Evolutionary conservation across 2,329 filamentous ascomycete genomes (phyloP).

Genomic region (Didymosphaeria variabile): DNA sequence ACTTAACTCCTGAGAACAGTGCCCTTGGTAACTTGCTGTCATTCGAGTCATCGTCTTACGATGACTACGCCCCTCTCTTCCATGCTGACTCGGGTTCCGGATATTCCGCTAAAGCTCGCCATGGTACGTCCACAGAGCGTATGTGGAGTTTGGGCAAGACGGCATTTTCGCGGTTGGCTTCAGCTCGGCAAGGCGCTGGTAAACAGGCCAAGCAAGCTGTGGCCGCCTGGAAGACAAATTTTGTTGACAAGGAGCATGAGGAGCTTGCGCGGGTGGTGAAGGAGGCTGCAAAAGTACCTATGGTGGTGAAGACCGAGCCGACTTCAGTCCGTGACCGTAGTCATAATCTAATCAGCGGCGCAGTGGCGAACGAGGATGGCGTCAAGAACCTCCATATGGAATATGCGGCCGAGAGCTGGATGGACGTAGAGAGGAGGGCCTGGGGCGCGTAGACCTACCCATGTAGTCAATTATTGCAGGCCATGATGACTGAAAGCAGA

Average conservation of each 20-base stretch:
- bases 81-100: not conserved
- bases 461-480: too few species aligned
- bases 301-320: not conserved
- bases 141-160: not conserved
- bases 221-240: not conserved
- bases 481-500: not conserved
- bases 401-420: not conserved
- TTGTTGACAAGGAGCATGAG: not conserved
- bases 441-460: not conserved
- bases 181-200: not conserved
- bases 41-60: not conserved
- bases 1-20: not conserved
- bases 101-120: not conserved
- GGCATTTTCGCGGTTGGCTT: not conserved
- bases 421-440: not conserved
- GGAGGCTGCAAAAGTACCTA: not conserved
- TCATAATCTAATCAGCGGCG: not conserved
- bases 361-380: not conserved
- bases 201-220: not conserved
- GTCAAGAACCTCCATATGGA: not conserved
- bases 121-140: not conserved
- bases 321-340: too few species aligned
- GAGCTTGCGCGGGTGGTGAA: not conserved
- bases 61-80: not conserved
- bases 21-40: not conserved